Base-by-base conservation (phyloP, 495 filamentous ascomycete species). In the Aspergillus asperescens region DNA sequence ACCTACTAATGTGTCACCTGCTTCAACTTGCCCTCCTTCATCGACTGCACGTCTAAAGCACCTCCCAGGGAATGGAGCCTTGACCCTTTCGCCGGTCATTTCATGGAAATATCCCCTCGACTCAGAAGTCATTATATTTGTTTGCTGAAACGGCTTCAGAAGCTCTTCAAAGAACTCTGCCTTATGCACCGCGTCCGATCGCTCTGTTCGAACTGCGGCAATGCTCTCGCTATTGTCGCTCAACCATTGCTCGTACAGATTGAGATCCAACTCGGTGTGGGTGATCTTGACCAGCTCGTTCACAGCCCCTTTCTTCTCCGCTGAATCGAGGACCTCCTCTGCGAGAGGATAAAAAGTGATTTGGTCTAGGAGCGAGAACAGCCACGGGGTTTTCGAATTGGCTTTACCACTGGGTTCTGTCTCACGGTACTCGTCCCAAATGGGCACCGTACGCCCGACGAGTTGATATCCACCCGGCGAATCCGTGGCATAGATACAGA, bases 391-490 rank as follows among this genome's bases (percentile, higher is more conserved):
- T 13, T 47, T n/a, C 29, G 42, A 45, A 13, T 20, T 18, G 16
- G 28, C 0, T 3, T 32, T 34, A 20, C 28, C n/a, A 24, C 6
- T 28, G 41, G 1, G 4, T 15, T 29, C 18, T 4, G 5, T 10
- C 18, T 44, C 43, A 1, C 43, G 43, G 19, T 34, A 47, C 12
- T 34, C 43, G 13, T 47, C 28, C 43, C 43, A 47, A 20, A 47
- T 47, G 6, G 74, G 76, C 10, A 80, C 67, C 5, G 78, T 80
- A 5, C 72, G 55, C 0, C 72, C 78, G 3, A 73, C 66, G 44
- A 78, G 65, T 63, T 74, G 71, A 52, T 79, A 79, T 1, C 78
- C 78, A 4, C 78, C 78, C 0, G 78, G 78, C 4, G 64, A 65
- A 48, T 80, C 77, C 3, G 77, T 72, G 5, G 76, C 74, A 49